Base-by-base conservation (phyloP, 768 basidiomycete genomes). In the Suillus plorans region DNA sequence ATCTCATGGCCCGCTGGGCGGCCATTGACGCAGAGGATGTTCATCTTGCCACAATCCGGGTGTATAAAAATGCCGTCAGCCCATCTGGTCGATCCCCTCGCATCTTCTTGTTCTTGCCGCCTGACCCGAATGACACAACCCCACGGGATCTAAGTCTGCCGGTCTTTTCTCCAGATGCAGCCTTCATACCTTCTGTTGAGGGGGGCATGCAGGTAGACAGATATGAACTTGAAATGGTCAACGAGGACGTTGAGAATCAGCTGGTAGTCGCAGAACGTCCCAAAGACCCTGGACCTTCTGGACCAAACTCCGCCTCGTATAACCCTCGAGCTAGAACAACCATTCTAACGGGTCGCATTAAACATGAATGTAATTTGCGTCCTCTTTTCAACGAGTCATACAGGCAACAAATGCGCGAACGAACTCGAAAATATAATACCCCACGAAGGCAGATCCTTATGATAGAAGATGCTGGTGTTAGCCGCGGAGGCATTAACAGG, bases 181-280 rank as follows among this genome's bases (percentile, higher is more conserved):
- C 76, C 44, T 65, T 74, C 62, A 74, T 76, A 52, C 74, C 75
- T 13, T 55, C 67, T 28, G 73, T 72, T 36, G 73, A 72, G 58
- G 70, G 72, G 20, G 73, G 71, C 6, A 34, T 74, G n/a, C 75
- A 75, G 34, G 76, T 77, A 5, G 90, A 91, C 70, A 85, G 88
- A 75, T 98, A 94, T 78, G 92, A 94, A 69, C 82, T 98, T 41
- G 89, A 93, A 50, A 93, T 97, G 86, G 87, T 94, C 50, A 90
- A 93, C 67, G 89, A 93, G 67, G 77, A 85, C 39, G 90, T 93
- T 10, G 91, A 92, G 69, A 95, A 95, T 78, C 89, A 94, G 75
- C 84, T 92, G 63, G 91, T 94, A 36, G 85, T 95, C 42, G 92
- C 92, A 0, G 92, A 94, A 75, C 86, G 89, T 61, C 89, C 89